phyloP scores from a whole-genome alignment of 148 eudicot genomes.

The Hydrangea macrophylla region DNA sequence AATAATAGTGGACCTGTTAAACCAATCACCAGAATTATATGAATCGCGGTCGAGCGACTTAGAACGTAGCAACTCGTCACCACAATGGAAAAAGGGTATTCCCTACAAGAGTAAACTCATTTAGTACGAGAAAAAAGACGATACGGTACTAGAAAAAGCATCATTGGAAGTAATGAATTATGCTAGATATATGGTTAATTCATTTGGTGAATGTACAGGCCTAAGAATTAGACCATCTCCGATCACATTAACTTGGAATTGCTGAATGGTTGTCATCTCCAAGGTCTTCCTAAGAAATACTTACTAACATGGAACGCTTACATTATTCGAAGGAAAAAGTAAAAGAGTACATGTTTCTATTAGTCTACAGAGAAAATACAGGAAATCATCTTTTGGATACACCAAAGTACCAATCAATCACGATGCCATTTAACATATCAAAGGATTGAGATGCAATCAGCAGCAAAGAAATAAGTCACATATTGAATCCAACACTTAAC shows the following conservation, averaged over 20 bases:
- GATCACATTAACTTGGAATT: background rate
- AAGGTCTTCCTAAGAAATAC: background rate
- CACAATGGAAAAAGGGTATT: constrained; percentile 92
- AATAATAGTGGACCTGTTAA: constrained; percentile 64
- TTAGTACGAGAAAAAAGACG: constrained; percentile 14
- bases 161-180: background rate
- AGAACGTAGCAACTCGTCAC: constrained; percentile 95
- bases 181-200: background rate
- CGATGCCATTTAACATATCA: background rate
- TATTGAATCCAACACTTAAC: background rate
- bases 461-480: background rate
- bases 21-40: constrained; percentile 98
- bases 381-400: background rate
- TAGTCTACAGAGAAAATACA: background rate
- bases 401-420: background rate
- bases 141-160: background rate
- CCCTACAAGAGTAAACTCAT: constrained; percentile 44
- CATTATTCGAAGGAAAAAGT: background rate
- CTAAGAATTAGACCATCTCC: background rate
- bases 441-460: background rate
- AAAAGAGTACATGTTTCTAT: background rate
- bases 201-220: background rate
- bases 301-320: background rate
- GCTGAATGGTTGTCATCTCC: background rate
- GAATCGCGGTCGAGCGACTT: constrained; percentile 98